phyloP scores from a whole-genome alignment of 306 rosid species.

The Citrullus amarus region DNA sequence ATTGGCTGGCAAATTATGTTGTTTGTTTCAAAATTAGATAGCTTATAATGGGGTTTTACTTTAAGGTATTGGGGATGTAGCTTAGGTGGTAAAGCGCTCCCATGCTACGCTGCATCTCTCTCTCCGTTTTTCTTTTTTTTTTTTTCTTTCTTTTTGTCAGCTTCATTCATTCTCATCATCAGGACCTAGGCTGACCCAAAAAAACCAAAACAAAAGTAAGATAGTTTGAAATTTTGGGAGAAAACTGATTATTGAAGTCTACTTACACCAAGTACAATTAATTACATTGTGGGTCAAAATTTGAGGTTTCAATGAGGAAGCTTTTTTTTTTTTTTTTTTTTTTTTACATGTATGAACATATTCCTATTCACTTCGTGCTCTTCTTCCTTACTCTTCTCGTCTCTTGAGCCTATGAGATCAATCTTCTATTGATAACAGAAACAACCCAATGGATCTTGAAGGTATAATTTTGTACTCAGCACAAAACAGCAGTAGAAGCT shows the following conservation, averaged over 20 bases:
- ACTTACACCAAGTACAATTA: background rate
- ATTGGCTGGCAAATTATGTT: no score
- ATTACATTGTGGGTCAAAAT: background rate
- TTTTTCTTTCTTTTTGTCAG: no score
- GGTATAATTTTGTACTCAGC: background rate
- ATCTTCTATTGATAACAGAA: background rate
- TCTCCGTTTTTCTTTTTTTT: no score
- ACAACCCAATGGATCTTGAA: background rate
- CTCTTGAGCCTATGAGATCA: background rate
- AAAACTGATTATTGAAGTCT: background rate
- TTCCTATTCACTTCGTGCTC: background rate
- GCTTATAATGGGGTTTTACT: no score
- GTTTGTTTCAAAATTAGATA: no score
- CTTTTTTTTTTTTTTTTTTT: background rate
- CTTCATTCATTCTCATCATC: no score
- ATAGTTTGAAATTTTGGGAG: background rate
- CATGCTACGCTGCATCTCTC: no score
- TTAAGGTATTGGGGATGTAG: no score
- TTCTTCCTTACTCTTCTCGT: background rate
- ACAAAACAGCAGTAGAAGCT: background rate
- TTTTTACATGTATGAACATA: background rate
- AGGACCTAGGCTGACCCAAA: no score
- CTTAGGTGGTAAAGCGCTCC: no score
- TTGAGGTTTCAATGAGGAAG: background rate
- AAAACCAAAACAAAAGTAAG: no score